These are phyloP conservation scores for Sicyos baderoa DNA, from an alignment of 306 rosid species.

Conservation along the genomic window DNA sequence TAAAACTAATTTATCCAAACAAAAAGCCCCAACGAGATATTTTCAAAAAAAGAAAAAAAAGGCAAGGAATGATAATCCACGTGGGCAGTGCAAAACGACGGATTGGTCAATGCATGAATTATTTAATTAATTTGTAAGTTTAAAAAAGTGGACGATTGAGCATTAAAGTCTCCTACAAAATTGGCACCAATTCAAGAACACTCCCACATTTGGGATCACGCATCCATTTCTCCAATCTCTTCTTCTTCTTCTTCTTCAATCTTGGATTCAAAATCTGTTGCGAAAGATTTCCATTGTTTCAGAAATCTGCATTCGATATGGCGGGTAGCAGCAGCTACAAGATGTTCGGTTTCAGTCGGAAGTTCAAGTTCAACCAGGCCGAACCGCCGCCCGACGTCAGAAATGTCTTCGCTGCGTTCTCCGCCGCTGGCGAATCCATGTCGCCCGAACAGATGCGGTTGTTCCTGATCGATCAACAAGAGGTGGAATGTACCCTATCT, in stretches of 20 bases:
- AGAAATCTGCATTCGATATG: background rate
- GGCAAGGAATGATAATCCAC: too few species aligned
- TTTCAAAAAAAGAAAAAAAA: too few species aligned
- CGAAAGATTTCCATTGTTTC: background rate
- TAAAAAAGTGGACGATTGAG: background rate
- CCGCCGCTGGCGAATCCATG: conserved; percentile 33
- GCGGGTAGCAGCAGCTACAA: conserved; percentile 38
- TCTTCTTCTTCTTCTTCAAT: background rate
- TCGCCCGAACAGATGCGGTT: conserved; percentile 44
- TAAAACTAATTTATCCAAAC: too few species aligned
- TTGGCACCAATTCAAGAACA: background rate
- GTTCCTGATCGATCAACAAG: conserved; percentile 51
- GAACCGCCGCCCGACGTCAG: conserved; percentile 59
- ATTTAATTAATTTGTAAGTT: background rate
- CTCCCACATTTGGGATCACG: background rate
- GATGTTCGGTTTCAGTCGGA: conserved; percentile 53
- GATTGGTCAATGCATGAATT: background rate
- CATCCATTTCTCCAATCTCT: background rate
- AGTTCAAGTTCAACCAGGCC: conserved; percentile 49
- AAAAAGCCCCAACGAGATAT: too few species aligned
- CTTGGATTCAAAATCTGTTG: background rate
- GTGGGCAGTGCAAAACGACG: background rate
- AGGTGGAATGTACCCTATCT: conserved; percentile 28
- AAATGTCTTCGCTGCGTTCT: conserved; percentile 33
- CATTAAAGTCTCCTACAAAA: conserved; percentile 2